These are phyloP conservation scores for Nigrospora oryzae DNA, from an alignment of 2,329 filamentous ascomycete species.

Conservation along the genomic window DNA sequence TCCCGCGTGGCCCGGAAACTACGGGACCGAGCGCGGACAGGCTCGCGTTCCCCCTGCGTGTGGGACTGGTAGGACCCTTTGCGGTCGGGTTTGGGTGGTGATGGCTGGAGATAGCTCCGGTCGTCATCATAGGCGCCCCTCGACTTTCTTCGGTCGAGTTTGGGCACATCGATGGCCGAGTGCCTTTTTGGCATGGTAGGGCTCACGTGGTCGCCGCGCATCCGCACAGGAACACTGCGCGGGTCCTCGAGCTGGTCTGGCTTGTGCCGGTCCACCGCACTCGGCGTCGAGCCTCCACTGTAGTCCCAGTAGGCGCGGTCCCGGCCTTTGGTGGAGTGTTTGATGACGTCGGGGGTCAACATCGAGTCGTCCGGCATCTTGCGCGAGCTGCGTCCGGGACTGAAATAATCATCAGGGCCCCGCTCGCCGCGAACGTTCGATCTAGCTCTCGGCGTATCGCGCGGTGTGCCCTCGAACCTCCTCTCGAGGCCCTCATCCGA, in stretches of 20 bases:
- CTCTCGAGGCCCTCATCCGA: conserved; percentile 7
- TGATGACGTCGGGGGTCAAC: conserved; percentile 37
- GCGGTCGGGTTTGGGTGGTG: conserved; percentile 9
- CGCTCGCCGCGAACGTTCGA: conserved; percentile 14
- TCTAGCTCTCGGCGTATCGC: conserved; percentile 13
- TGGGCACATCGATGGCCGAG: conserved; percentile 14
- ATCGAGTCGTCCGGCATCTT: conserved; percentile 24
- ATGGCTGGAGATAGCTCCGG: conserved; percentile 9
- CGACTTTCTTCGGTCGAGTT: conserved; percentile 11
- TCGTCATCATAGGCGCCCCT: conserved; percentile 11
- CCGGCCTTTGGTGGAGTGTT: conserved; percentile 19
- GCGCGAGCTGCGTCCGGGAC: conserved; percentile 15
- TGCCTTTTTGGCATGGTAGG: conserved; percentile 15
- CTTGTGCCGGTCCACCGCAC: too few species aligned
- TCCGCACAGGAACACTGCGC: too few species aligned
- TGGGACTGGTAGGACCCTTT: conserved; percentile 8
- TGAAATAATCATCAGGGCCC: conserved; percentile 24
- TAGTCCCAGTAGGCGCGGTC: conserved; percentile 17
- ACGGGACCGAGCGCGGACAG: conserved; percentile 11
- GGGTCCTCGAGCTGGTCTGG: too few species aligned
- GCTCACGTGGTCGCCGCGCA: conserved; percentile 3
- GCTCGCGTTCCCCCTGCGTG: conserved; percentile 13
- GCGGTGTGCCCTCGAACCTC: conserved; percentile 3
- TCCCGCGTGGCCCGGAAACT: conserved; percentile 10
- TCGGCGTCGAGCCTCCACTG: conserved; percentile 9